phyloP scores from a whole-genome alignment of 805 yeast genomes.

The Wickerhamomyces hampshirensis region DNA sequence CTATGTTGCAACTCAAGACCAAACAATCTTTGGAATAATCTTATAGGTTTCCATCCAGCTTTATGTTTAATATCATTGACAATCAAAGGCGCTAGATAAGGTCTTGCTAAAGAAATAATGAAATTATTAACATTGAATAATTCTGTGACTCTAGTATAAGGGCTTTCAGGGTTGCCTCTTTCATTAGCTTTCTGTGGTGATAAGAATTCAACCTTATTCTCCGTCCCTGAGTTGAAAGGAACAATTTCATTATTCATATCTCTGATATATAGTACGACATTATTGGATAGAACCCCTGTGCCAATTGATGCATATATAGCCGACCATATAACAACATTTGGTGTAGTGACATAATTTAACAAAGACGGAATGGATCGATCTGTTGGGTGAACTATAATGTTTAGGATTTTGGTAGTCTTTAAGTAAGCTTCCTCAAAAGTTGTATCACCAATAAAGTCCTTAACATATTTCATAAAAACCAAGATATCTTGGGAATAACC shows the following conservation, averaged over 20 bases:
- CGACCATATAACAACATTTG: slow-evolving; percentile 84
- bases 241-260: slow-evolving; percentile 60
- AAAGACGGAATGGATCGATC: slow-evolving; percentile 65
- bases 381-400: slow-evolving; percentile 81
- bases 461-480: slow-evolving; percentile 72
- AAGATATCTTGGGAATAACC: slow-evolving; percentile 87
- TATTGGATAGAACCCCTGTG: slow-evolving; percentile 56
- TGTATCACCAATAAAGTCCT: slow-evolving; percentile 68
- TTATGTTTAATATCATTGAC: slow-evolving; percentile 77
- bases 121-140: slow-evolving; percentile 93
- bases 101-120: slow-evolving; percentile 86
- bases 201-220: slow-evolving; percentile 28
- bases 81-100: slow-evolving; percentile 86
- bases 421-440: slow-evolving; percentile 93
- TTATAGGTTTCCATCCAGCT: slow-evolving; percentile 35
- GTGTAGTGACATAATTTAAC: slow-evolving; percentile 86
- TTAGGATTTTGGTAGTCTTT: slow-evolving; percentile 71
- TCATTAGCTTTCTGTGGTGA: slow-evolving; percentile 44
- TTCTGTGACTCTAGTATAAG: slow-evolving; percentile 86
- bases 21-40: slow-evolving; percentile 33
- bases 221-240: slow-evolving; percentile 36
- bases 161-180: slow-evolving; percentile 46
- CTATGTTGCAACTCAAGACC: slow-evolving; percentile 80
- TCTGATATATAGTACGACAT: slow-evolving; percentile 53
- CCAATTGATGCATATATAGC: slow-evolving; percentile 87